Conservation (phyloP, 2,329 filamentous ascomycete species). For the Epichloe bromicola region DNA sequence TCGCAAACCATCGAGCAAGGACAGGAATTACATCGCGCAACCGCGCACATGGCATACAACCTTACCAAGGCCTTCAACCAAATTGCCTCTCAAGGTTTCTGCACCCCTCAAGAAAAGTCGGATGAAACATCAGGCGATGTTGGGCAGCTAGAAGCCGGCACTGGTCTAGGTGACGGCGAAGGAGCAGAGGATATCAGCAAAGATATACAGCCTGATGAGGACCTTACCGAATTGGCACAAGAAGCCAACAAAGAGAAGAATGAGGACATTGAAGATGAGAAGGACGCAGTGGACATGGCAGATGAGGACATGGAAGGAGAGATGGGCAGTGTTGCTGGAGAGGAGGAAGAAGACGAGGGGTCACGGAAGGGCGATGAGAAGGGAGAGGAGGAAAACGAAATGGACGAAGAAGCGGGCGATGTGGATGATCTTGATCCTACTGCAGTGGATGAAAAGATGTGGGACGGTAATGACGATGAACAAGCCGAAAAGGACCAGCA, state of each 20-base stretch:
- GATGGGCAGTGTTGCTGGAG: conserved; percentile 50
- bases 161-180: conserved; percentile 86
- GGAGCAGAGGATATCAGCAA: conserved; percentile 97
- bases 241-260: conserved; percentile 56
- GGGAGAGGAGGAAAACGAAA: conserved; percentile 55
- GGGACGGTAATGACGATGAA: conserved; percentile 76
- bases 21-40: conserved; percentile 52
- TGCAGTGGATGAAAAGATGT: conserved; percentile 96
- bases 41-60: conserved; percentile 61
- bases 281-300: conserved; percentile 85
- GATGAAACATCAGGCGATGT: conserved; percentile 55
- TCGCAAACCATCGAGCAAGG: conserved; percentile 45
- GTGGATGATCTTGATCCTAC: conserved; percentile 83
- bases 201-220: conserved; percentile 86
- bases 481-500: conserved; percentile 74
- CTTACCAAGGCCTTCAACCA: conserved; percentile 67
- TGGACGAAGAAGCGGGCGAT: conserved; percentile 82
- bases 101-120: conserved; percentile 71
- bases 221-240: conserved; percentile 81
- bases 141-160: conserved; percentile 79
- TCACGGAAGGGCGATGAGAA: conserved; percentile 50
- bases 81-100: conserved; percentile 78
- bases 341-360: conserved; percentile 46
- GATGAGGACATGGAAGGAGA: conserved; percentile 86
- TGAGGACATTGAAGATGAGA: conserved; percentile 61